Percentiles rank a stretch among this genome's conserved stretches.
These are phyloP conservation scores for Clonostachys sp. DNA, from an alignment of 2,329 filamentous ascomycete species.

Conservation along the genomic window DNA sequence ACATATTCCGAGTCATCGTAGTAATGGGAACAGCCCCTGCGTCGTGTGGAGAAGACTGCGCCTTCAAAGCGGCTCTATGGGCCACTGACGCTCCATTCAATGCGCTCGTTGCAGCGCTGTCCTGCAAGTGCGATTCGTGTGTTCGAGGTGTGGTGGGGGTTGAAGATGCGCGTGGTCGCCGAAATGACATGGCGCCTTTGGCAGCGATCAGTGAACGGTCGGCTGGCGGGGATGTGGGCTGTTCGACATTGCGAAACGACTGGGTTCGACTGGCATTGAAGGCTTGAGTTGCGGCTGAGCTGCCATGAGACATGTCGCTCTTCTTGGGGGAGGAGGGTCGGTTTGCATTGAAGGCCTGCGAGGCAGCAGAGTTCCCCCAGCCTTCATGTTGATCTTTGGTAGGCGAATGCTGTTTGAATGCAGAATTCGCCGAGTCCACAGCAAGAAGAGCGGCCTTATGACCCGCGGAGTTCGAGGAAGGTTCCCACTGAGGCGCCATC, in stretches of 20 bases:
- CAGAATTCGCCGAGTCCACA: conserved; percentile 26
- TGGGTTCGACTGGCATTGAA: conserved; percentile 25
- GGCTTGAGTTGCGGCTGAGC: conserved; percentile 26
- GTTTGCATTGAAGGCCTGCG: conserved; percentile 53
- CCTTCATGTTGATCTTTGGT: conserved; percentile 17
- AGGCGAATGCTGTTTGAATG: conserved; percentile 14
- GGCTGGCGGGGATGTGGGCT: conserved; percentile 27
- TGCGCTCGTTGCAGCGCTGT: conserved; percentile 61
- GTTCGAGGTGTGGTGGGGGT: conserved; percentile 36
- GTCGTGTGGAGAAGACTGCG: conserved; percentile 46
- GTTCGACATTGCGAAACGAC: conserved; percentile 14
- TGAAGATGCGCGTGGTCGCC: conserved; percentile 60
- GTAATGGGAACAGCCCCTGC: conserved; percentile 64
- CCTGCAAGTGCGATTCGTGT: conserved; percentile 44
- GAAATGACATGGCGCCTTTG: conserved; percentile 65
- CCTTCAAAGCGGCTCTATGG: conserved; percentile 43
- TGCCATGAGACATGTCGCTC: conserved; percentile 12
- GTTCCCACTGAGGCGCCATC: conserved; percentile 52
- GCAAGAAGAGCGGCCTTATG: conserved; percentile 73
- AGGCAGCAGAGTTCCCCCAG: conserved; percentile 67
- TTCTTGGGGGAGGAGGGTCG: conserved; percentile 9
- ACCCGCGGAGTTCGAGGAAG: conserved; percentile 58
- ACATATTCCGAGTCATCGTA: conserved; percentile 70
- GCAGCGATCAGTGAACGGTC: conserved; percentile 71
- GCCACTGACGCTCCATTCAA: conserved; percentile 69